Conservation (phyloP, 495 filamentous ascomycete species). For the Pseudevernia furfuracea region DNA sequence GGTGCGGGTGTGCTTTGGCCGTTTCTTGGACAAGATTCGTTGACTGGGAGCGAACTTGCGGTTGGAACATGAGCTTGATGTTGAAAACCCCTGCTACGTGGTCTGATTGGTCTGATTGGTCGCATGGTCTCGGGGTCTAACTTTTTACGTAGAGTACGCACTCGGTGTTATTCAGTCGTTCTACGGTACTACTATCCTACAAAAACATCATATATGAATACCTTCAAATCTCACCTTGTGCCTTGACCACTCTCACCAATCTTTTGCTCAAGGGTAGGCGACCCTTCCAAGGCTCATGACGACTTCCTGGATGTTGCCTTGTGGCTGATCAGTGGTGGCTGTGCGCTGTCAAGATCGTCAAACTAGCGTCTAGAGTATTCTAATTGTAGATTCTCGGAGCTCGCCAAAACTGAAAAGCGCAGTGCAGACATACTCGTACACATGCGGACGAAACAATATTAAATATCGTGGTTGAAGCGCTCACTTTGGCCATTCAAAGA, state of each 20-base stretch:
- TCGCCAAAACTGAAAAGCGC: constrained; percentile 12
- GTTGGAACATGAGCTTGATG: constrained; percentile 29
- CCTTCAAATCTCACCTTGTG: neutral
- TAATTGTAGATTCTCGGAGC: constrained; percentile 17
- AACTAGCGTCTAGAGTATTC: constrained; percentile 11
- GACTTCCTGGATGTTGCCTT: neutral
- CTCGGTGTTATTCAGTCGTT: neutral
- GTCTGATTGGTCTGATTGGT: constrained; percentile 35
- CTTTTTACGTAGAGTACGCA: constrained; percentile 2
- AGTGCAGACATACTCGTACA: constrained; percentile 3
- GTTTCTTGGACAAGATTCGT: constrained; percentile 32
- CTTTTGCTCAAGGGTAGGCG: neutral
- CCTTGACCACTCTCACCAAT: neutral
- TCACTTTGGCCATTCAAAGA: too few relatives aligned
- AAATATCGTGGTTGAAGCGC: neutral
- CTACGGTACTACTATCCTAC: neutral
- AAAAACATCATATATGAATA: neutral
- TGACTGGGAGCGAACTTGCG: constrained; percentile 24
- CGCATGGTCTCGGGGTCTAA: constrained; percentile 16
- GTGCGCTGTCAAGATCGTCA: constrained; percentile 12
- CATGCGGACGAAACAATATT: constrained; percentile 7
- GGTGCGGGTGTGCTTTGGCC: constrained; percentile 27
- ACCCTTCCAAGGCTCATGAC: neutral
- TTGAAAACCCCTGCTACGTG: constrained; percentile 33
- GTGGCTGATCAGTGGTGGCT: constrained; percentile 13